Percentiles rank a stretch among this genome's conserved stretches.
These are phyloP conservation scores for Monosporascus sp. DNA, from an alignment of 2,329 filamentous ascomycete species.

Conservation along the genomic window DNA sequence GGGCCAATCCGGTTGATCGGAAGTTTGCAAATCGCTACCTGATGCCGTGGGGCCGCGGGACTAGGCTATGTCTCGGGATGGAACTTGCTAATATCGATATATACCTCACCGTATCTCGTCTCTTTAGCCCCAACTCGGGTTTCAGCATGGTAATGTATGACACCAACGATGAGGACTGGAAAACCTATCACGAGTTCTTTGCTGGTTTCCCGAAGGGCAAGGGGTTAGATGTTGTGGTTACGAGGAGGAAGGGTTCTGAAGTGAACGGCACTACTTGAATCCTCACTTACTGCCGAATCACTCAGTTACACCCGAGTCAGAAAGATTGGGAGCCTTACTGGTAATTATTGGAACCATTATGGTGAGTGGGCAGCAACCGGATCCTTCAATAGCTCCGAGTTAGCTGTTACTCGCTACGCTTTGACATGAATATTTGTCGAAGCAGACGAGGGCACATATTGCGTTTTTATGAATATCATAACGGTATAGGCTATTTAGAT, in stretches of 20 bases:
- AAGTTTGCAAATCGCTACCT: slow-evolving; percentile 12
- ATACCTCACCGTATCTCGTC: slow-evolving; percentile 16
- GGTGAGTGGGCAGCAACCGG: no score
- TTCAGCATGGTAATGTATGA: slow-evolving; percentile 12
- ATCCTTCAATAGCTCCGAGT: no score
- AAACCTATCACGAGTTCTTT: slow-evolving; percentile 17
- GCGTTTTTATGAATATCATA: no score
- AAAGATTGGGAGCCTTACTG: no score
- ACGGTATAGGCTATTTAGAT: no score
- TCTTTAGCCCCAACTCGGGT: slow-evolving; percentile 13
- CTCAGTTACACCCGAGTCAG: no score
- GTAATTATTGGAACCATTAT: no score
- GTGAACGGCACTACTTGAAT: no score
- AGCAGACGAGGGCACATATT: no score
- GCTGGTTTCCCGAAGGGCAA: slow-evolving; percentile 14
- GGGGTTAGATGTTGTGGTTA: slow-evolving; percentile 13
- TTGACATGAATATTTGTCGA: no score
- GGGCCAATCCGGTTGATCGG: slow-evolving; percentile 11
- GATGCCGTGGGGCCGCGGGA: slow-evolving; percentile 17
- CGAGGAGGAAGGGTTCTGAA: not conserved
- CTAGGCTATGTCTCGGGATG: slow-evolving; percentile 15
- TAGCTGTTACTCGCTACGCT: no score
- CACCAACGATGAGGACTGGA: slow-evolving; percentile 16
- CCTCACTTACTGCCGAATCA: no score
- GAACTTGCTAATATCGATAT: slow-evolving; percentile 19